Evolutionary conservation across 257 asterid genomes (phyloP).

Genomic region (Galeopsis tetrahit): DNA sequence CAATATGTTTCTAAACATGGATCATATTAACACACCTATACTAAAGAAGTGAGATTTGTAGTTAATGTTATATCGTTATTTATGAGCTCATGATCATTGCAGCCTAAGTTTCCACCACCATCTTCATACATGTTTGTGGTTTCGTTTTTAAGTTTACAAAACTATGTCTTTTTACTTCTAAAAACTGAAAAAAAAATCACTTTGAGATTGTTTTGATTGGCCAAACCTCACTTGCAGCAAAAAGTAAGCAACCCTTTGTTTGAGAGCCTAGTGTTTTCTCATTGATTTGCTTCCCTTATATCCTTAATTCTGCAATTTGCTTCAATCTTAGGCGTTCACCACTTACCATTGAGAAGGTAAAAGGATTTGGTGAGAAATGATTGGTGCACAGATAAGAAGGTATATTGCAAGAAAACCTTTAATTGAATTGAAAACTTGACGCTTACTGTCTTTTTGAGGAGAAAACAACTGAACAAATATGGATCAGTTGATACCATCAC

Average conservation of each 20-base stretch:
- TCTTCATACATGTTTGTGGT: neutral
- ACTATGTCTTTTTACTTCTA: neutral
- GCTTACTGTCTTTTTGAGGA: neutral
- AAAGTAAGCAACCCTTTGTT: neutral
- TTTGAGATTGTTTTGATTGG: neutral
- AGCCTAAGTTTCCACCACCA: conserved; percentile 3
- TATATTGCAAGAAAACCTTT: neutral
- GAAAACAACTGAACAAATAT: neutral
- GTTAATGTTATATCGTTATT: conserved; percentile 2
- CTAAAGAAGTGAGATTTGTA: neutral
- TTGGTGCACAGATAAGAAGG: conserved; percentile 2
- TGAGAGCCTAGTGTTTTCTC: neutral
- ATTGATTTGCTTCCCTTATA: neutral
- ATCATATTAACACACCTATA: conserved; percentile 5
- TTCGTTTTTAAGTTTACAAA: neutral
- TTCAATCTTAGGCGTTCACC: neutral
- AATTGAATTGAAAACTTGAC: neutral
- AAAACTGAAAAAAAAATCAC: conserved; percentile 11
- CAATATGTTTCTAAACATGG: neutral
- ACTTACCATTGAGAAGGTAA: neutral
- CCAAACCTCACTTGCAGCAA: neutral
- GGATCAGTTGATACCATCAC: neutral
- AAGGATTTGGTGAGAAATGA: neutral
- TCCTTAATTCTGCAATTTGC: neutral
- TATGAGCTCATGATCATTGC: conserved; percentile 7